Conservation (phyloP, 805 yeast species). For the Hanseniaspora vineae region DNA sequence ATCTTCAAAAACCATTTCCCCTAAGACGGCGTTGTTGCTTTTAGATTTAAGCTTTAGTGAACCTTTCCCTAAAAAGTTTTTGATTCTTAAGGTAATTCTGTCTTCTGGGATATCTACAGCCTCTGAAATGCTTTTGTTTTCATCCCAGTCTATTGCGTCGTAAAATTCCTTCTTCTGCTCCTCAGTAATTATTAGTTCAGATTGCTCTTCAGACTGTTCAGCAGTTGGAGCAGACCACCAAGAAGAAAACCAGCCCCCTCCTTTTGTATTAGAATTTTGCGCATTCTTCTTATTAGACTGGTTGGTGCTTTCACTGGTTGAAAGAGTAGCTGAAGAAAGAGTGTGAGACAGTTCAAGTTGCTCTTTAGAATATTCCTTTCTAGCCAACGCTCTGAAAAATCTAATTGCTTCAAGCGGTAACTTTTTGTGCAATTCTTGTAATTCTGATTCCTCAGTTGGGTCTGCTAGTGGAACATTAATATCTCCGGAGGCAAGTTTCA, state of each 20-base stretch:
- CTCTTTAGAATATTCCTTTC: slow-evolving; percentile 50
- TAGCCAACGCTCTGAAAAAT: slow-evolving; percentile 73
- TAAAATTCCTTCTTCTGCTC: slow-evolving; percentile 83
- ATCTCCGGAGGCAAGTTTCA: slow-evolving; percentile 30
- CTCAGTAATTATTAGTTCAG: slow-evolving; percentile 49
- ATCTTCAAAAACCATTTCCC: slow-evolving; percentile 73
- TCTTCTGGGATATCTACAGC: slow-evolving; percentile 62
- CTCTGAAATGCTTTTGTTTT: slow-evolving; percentile 33
- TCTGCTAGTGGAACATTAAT: slow-evolving; percentile 18
- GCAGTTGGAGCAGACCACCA: slow-evolving; percentile 38
- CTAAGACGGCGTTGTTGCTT: slow-evolving; percentile 33
- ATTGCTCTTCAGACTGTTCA: slow-evolving; percentile 14
- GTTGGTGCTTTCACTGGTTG: no score
- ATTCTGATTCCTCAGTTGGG: slow-evolving; percentile 27
- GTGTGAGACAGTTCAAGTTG: slow-evolving; percentile 10
- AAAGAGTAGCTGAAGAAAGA: no score
- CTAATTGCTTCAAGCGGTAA: slow-evolving; percentile 68
- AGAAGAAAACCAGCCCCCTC: slow-evolving; percentile 52
- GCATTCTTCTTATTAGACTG: not conserved
- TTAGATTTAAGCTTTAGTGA: slow-evolving; percentile 46
- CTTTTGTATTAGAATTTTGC: not conserved
- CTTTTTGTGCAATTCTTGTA: slow-evolving; percentile 43
- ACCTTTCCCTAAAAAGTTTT: slow-evolving; percentile 62
- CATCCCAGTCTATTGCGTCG: slow-evolving; percentile 88
- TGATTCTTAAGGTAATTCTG: slow-evolving; percentile 50